A percentile compares a stretch with the other conserved stretches of the same genome.
Conservation (phyloP, 257 asterid species). For the Solanum pennellii region DNA sequence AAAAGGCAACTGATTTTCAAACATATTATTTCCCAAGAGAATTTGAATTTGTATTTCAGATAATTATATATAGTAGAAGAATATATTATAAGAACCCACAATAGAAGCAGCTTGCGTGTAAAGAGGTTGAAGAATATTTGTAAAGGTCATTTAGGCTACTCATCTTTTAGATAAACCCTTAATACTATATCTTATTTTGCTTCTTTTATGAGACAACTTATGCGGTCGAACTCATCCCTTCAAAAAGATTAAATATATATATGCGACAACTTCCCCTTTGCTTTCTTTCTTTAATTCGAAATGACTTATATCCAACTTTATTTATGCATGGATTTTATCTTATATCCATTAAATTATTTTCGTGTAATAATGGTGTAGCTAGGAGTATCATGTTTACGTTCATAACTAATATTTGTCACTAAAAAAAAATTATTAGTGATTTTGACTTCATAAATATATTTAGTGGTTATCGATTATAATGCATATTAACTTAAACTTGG, state of each 20-base stretch:
- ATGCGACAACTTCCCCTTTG: neutral
- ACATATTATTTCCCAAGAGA: neutral
- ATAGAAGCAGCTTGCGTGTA: conserved; percentile 14
- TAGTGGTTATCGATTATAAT: neutral
- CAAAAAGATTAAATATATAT: neutral
- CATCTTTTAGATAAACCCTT: neutral
- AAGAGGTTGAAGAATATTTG: conserved; percentile 7
- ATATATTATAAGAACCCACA: neutral
- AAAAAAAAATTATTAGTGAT: neutral
- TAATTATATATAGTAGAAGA: neutral
- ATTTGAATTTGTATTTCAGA: neutral
- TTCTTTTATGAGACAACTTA: neutral
- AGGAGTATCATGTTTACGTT: neutral
- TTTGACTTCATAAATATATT: neutral
- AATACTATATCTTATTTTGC: neutral
- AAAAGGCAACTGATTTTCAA: neutral
- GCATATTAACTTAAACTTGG: neutral
- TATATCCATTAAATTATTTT: neutral
- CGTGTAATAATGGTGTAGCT: neutral
- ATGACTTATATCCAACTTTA: neutral
- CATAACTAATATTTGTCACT: neutral
- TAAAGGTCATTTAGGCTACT: neutral
- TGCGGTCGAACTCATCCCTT: neutral
- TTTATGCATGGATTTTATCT: neutral
- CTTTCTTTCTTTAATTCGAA: neutral